Evolutionary conservation across 2,329 filamentous ascomycete species (phyloP).

Genomic region (Diaporthe citri): DNA sequence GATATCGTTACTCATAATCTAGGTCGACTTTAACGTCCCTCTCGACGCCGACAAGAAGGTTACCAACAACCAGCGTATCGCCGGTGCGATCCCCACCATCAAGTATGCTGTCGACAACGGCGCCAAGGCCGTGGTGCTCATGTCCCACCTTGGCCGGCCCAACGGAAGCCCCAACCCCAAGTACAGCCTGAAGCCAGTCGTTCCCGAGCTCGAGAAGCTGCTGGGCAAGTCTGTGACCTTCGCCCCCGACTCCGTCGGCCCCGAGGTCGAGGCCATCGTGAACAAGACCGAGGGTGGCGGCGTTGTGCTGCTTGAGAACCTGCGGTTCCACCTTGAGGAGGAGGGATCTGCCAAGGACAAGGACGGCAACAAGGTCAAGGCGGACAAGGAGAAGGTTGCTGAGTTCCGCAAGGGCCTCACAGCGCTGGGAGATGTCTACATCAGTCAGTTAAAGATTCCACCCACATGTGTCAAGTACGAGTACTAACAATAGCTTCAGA

Average conservation of each 20-base stretch:
- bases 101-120: slow-evolving; percentile 92
- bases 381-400: slow-evolving; percentile 91
- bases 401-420: slow-evolving; percentile 97
- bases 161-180: slow-evolving; percentile 91
- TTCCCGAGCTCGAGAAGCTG: slow-evolving; percentile 91
- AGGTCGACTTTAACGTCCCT: slow-evolving; percentile 99
- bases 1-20: slow-evolving; percentile 40
- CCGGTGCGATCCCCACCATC: slow-evolving; percentile 94
- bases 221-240: slow-evolving; percentile 88
- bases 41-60: slow-evolving; percentile 93
- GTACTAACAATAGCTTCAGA: slow-evolving; percentile 65
- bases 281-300: slow-evolving; percentile 84
- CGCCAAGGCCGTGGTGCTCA: slow-evolving; percentile 93
- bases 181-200: slow-evolving; percentile 94
- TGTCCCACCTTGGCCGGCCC: slow-evolving; percentile 98
- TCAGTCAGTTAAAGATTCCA: slow-evolving; percentile 77
- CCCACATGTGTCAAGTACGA: slow-evolving; percentile 9
- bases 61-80: slow-evolving; percentile 99
- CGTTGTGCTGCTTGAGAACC: slow-evolving; percentile 94
- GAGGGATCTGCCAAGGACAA: slow-evolving; percentile 96
- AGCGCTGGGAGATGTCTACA: slow-evolving; percentile 92
- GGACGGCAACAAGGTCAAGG: slow-evolving; percentile 97
- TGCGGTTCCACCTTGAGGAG: slow-evolving; percentile 98
- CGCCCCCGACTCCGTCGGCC: slow-evolving; percentile 89
- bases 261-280: slow-evolving; percentile 90